These are phyloP conservation scores for Aureobasidium sp. DNA, from an alignment of 2,329 filamentous ascomycete genomes.

Conservation along the genomic window DNA sequence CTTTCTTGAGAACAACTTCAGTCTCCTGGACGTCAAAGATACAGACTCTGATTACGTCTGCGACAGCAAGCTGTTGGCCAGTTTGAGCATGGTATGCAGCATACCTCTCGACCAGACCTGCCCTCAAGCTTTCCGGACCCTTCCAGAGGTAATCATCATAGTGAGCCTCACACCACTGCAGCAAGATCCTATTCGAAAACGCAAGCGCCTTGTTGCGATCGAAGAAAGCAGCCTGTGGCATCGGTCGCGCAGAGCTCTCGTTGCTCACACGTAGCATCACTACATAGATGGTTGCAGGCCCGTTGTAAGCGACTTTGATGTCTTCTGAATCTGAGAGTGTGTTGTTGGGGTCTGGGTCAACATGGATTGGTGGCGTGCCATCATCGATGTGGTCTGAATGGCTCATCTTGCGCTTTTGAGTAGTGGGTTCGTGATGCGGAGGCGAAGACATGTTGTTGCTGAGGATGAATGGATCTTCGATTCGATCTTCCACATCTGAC, in stretches of 20 bases:
- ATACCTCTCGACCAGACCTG: neutral
- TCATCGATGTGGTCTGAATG: neutral
- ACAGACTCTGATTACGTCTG: neutral
- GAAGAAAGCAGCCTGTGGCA: slow-evolving; percentile 9
- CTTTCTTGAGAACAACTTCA: neutral
- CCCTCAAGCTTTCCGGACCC: neutral
- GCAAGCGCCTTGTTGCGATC: neutral
- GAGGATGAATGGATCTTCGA: neutral
- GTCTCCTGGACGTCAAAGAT: slow-evolving; percentile 1
- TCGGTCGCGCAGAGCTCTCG: neutral
- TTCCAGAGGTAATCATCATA: neutral
- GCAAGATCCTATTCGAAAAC: neutral
- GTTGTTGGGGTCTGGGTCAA: neutral
- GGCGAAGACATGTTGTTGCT: neutral
- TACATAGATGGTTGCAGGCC: neutral
- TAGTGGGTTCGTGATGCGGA: neutral
- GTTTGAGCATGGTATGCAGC: neutral
- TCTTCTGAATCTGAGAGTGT: neutral
- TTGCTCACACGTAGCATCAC: neutral
- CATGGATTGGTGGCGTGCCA: neutral
- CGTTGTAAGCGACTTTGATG: neutral
- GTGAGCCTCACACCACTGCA: slow-evolving; percentile 7
- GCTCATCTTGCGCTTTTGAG: neutral
- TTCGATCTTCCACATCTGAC: neutral
- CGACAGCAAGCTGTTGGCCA: neutral